Evolutionary conservation across 495 filamentous ascomycete species (phyloP).

Genomic region (Xylaria telfairii): DNA sequence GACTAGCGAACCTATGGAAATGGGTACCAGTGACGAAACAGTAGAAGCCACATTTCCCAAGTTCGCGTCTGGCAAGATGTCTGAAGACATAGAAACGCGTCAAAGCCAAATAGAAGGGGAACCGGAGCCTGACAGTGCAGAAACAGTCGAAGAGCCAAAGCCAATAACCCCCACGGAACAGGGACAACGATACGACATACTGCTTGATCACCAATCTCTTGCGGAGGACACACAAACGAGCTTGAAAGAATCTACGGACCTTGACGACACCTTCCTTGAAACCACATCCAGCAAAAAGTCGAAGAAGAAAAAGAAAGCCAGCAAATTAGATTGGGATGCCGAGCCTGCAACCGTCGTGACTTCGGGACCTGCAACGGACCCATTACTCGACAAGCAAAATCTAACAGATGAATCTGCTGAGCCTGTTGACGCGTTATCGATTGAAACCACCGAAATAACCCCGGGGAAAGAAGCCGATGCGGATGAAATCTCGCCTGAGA

Average conservation of each 20-base stretch:
- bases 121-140: slow-evolving; percentile 14
- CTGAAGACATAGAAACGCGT: slow-evolving; percentile 30
- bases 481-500: slow-evolving; percentile 26
- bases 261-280: slow-evolving; percentile 29
- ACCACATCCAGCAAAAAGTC: slow-evolving; percentile 22
- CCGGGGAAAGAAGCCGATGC: neutral
- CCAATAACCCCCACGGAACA: slow-evolving; percentile 26
- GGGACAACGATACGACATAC: slow-evolving; percentile 23
- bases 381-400: slow-evolving; percentile 23
- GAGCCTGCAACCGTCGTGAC: slow-evolving; percentile 23
- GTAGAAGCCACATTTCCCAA: slow-evolving; percentile 26
- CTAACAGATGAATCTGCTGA: slow-evolving; percentile 31
- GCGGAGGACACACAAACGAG: slow-evolving; percentile 26
- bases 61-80: slow-evolving; percentile 31
- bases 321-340: slow-evolving; percentile 24
- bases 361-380: slow-evolving; percentile 28
- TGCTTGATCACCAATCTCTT: slow-evolving; percentile 27
- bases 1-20: slow-evolving; percentile 17
- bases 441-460: neutral
- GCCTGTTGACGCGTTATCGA: neutral
- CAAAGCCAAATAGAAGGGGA: slow-evolving; percentile 24
- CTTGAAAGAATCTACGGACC: slow-evolving; percentile 28
- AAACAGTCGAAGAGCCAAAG: slow-evolving; percentile 18
- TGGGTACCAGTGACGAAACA: slow-evolving; percentile 1
- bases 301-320: slow-evolving; percentile 35